Base-by-base conservation (phyloP, 108 stramenopile species). In the Pseudonitzschia multistriata region DNA sequence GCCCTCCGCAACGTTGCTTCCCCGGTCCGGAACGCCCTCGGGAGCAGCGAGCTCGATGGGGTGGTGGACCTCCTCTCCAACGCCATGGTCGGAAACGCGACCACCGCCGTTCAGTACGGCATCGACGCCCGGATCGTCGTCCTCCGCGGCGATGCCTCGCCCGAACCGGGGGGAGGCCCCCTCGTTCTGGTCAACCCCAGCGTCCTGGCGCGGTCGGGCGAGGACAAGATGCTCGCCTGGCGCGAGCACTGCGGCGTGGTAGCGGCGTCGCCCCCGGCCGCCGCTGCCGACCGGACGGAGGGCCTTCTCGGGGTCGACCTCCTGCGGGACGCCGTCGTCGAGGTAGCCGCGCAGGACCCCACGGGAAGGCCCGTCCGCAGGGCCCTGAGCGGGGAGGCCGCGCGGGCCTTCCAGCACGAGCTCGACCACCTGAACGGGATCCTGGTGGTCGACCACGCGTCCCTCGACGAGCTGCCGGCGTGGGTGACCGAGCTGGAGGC, bases 101-200 rank as follows among this genome's bases (percentile, higher is more conserved):
- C 57, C 3, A 35, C 57, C n/a, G 31, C 57, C 4, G 13, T 59
- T 15, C 57, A 59, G 13, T 59, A 59, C 34, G 57, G 57, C 3
- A 59, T 59, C 31, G 57, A 59, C 35, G 57, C 57, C 31, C 57
- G 57, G n/a, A 59, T 59, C n/a, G 29, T 59, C n/a, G 34, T 59
- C 34, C 34, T 59, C 31, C 25, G 29, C 33, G 57, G 57, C 3
- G 33, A 11, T 3, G 24, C 57, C 14, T 30, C 57, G 4, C 57
- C 57, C 19, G 17, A 7, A 14, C 8, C 21, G 2, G 50, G 24
- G 22, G 50, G 21, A 1, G 24, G 1, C 8, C 21, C 25, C 2
- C 21, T 25, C 22, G 22, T 52, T 7, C 29, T 59, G 14, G 0
- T 30, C 34, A 59, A 59, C 29, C 57, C 57, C 33, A 59, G 13